phyloP scores from a whole-genome alignment of 1,284 basidiomycete species.

The Trichosporon inkin region DNA sequence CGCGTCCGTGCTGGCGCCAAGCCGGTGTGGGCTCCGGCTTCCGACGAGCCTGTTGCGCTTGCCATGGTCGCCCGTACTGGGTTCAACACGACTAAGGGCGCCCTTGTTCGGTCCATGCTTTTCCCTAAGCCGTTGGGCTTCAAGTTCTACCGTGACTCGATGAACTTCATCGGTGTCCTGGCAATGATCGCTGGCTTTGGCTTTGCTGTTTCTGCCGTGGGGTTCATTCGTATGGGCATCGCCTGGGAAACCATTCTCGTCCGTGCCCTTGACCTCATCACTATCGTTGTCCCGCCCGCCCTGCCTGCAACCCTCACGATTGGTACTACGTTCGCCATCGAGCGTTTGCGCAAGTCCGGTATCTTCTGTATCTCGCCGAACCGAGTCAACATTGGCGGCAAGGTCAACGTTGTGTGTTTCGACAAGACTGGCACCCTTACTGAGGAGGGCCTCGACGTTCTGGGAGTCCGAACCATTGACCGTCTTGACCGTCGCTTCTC shows the following conservation, averaged over 20 bases:
- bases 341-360: constrained; percentile 77
- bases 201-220: constrained; percentile 80
- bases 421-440: constrained; percentile 99
- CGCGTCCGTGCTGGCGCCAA: constrained; percentile 68
- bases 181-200: constrained; percentile 82
- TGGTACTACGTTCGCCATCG: constrained; percentile 92
- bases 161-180: constrained; percentile 91
- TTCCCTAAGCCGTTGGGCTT: constrained; percentile 98
- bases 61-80: constrained; percentile 90
- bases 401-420: constrained; percentile 97
- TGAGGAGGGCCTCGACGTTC: constrained; percentile 95
- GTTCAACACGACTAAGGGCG: constrained; percentile 97
- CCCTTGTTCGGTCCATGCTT: constrained; percentile 92
- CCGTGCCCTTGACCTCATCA: constrained; percentile 94
- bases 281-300: constrained; percentile 95
- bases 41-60: constrained; percentile 63
- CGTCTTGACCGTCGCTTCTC: constrained; percentile 71
- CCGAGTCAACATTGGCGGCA: constrained; percentile 91
- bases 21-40: constrained; percentile 52
- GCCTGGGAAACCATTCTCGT: constrained; percentile 86
- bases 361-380: constrained; percentile 98
- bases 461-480: constrained; percentile 81
- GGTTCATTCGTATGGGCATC: constrained; percentile 85
- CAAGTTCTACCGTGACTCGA: constrained; percentile 96
- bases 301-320: constrained; percentile 96